These are phyloP conservation scores for Rhodosporidiobolus sp. DNA, from an alignment of 768 basidiomycete species.

Conservation along the genomic window DNA sequence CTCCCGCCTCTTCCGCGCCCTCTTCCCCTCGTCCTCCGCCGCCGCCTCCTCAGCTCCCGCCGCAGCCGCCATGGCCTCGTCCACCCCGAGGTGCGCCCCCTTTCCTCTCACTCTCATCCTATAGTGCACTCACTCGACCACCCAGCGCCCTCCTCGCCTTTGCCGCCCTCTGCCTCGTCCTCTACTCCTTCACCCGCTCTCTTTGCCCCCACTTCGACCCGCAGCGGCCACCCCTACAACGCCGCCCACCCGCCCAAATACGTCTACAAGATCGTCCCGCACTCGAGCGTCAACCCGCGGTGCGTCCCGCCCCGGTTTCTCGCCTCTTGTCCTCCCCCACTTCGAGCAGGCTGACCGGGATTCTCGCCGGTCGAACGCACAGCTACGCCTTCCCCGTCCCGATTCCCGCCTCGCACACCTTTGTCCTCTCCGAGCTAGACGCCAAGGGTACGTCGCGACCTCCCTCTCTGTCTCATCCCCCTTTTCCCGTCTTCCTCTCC, in stretches of 20 bases:
- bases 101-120: too few relatives aligned
- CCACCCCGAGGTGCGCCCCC: too few relatives aligned
- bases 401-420: conserved; percentile 45
- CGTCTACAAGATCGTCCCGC: conserved; percentile 48
- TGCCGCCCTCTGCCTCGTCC: not conserved
- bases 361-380: not conserved
- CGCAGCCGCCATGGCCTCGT: too few relatives aligned
- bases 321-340: too few relatives aligned
- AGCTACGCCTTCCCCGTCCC: conserved; percentile 44
- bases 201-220: not conserved
- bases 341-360: not conserved
- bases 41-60: too few relatives aligned
- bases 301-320: not conserved
- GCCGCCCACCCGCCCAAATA: conserved; percentile 18
- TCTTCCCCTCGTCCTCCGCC: too few relatives aligned
- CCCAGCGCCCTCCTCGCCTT: too few relatives aligned
- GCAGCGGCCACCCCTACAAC: too few relatives aligned
- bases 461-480: not conserved
- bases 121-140: too few relatives aligned
- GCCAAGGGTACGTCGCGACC: conserved; percentile 24
- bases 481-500: too few relatives aligned
- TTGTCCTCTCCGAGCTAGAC: conserved; percentile 46
- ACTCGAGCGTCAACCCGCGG: conserved; percentile 38
- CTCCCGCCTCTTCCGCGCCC: too few relatives aligned
- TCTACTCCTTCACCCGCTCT: not conserved